Evolutionary conservation across 129 eudicot species (phyloP).

Genomic region (Arctium minus): DNA sequence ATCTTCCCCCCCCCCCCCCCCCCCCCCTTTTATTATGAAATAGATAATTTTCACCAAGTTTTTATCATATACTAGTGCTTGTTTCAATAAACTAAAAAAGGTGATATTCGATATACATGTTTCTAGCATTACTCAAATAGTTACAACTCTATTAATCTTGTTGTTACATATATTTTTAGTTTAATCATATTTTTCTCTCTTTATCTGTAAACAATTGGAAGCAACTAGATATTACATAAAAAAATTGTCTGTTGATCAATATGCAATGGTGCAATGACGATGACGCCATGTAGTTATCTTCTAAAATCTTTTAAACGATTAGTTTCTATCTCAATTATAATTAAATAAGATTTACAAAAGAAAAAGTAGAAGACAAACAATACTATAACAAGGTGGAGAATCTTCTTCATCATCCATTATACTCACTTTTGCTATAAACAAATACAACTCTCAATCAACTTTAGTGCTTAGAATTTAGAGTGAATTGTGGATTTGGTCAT

Average conservation of each 20-base stretch:
- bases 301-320: not conserved
- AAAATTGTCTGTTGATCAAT: not conserved
- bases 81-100: not conserved
- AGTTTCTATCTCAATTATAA: not conserved
- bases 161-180: not conserved
- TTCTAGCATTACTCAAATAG: no score
- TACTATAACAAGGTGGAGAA: constrained; percentile 22
- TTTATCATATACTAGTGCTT: no score
- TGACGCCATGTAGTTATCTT: not conserved
- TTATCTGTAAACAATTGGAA: not conserved
- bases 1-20: no score
- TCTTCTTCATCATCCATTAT: constrained; percentile 19
- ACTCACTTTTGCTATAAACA: constrained; percentile 6
- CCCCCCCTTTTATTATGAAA: no score
- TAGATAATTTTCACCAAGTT: no score
- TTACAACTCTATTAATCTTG: not conserved
- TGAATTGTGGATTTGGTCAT: no score
- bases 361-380: not conserved
- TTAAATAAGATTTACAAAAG: not conserved
- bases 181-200: not conserved
- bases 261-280: not conserved
- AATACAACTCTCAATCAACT: constrained; percentile 4
- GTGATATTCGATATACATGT: not conserved
- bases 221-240: not conserved
- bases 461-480: not conserved